Conservation (phyloP, 2,329 filamentous ascomycete genomes). For the Zelopaecilomyces penicillatus region DNA sequence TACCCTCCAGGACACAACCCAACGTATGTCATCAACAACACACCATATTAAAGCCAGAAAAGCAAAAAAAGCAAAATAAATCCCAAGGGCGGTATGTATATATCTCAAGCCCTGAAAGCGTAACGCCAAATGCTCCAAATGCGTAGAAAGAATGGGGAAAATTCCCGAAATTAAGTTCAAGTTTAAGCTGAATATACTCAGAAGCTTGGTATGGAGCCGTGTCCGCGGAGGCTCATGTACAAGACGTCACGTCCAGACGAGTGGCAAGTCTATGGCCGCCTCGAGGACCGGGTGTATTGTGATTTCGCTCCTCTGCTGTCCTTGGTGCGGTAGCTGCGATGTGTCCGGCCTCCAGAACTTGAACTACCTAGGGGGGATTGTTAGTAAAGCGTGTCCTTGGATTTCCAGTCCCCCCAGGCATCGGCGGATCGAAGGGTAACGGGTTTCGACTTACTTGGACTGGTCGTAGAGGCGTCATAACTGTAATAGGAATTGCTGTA, state of each 20-base stretch:
- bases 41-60: not conserved
- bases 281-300: conserved; percentile 21
- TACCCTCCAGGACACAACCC: too few relatives aligned
- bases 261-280: conserved; percentile 11
- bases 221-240: conserved; percentile 5
- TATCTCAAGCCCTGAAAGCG: not conserved
- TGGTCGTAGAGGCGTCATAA: conserved; percentile 35
- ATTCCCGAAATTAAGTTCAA: not conserved
- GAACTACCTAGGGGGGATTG: conserved; percentile 31
- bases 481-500: conserved; percentile 48
- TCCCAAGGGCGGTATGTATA: not conserved
- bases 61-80: conserved; percentile 1
- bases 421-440: not conserved
- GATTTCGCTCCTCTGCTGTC: conserved; percentile 23
- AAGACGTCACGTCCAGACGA: conserved; percentile 5
- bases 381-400: conserved; percentile 11
- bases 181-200: too few relatives aligned
- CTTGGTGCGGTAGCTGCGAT: conserved; percentile 23
- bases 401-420: conserved; percentile 1
- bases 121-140: conserved; percentile 1
- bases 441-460: conserved; percentile 39
- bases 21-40: not conserved
- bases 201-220: too few relatives aligned
- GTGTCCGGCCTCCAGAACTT: conserved; percentile 37
- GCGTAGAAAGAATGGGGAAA: not conserved